Evolutionary conservation across 192 early-diverging fungal genomes (phyloP).

Genomic region (Cetraspora pellucida): DNA sequence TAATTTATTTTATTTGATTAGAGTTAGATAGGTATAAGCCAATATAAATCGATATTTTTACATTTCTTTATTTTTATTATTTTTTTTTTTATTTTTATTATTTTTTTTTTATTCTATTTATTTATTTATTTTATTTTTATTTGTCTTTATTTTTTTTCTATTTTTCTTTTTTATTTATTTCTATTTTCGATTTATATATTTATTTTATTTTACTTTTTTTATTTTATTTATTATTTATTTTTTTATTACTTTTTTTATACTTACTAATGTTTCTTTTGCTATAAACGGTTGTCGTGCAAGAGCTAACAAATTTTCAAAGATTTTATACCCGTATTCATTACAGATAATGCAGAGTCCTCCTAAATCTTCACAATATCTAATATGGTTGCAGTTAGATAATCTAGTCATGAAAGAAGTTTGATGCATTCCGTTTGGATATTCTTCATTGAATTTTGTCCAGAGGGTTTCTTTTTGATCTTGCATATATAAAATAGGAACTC

Average conservation of each 20-base stretch:
- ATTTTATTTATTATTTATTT: not conserved
- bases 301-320: not conserved
- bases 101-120: too few relatives aligned
- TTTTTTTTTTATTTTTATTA: too few relatives aligned
- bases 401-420: not conserved
- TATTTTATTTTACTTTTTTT: not conserved
- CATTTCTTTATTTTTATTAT: too few relatives aligned
- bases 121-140: too few relatives aligned
- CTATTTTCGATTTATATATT: not conserved
- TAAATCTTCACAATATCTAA: not conserved
- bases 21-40: too few relatives aligned
- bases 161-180: too few relatives aligned
- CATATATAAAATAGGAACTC: not conserved
- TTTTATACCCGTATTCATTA: slow-evolving; percentile 1
- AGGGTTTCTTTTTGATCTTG: slow-evolving; percentile 22
- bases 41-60: too few relatives aligned
- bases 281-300: not conserved
- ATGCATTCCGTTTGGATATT: not conserved
- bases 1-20: too few relatives aligned
- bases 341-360: not conserved
- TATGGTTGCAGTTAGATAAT: not conserved
- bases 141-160: too few relatives aligned
- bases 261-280: not conserved
- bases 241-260: not conserved
- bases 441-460: not conserved